A percentile compares a stretch with the other conserved stretches of the same genome.
Conservation (phyloP, 2,329 filamentous ascomycete genomes). For the Calonectria leucothoes region DNA sequence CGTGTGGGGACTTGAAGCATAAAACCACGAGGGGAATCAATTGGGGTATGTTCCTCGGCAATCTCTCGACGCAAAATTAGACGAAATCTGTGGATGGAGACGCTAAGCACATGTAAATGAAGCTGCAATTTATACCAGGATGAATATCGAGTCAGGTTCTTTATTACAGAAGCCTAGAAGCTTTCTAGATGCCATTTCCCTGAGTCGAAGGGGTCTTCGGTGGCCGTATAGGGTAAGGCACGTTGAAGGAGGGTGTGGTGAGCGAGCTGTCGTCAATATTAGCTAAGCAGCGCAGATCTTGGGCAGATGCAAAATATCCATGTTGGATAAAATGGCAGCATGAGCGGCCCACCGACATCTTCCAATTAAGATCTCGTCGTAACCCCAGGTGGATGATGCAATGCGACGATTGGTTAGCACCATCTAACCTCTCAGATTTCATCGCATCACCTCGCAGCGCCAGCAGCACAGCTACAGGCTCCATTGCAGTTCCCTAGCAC, state of each 20-base stretch:
- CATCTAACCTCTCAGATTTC: constrained; percentile 25
- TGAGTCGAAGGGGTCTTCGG: neutral
- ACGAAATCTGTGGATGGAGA: neutral
- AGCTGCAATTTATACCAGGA: neutral
- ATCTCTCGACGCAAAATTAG: neutral
- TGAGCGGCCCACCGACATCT: constrained; percentile 35
- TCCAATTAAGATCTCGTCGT: constrained; percentile 38
- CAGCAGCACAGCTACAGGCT: constrained; percentile 1
- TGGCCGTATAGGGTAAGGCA: constrained; percentile 16
- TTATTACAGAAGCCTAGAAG: neutral
- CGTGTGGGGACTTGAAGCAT: neutral
- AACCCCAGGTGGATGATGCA: constrained; percentile 39
- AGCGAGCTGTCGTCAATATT: constrained; percentile 26
- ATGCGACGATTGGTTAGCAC: constrained; percentile 38
- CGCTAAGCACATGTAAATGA: neutral
- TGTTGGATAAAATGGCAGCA: neutral
- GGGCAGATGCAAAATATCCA: constrained; percentile 18
- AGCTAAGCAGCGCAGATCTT: constrained; percentile 29
- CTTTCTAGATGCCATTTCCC: neutral
- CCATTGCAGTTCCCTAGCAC: constrained; percentile 31
- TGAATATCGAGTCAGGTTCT: neutral
- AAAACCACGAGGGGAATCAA: neutral
- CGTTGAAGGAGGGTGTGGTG: neutral
- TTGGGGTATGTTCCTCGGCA: neutral
- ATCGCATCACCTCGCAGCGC: constrained; percentile 20